Evolutionary conservation across 345 rosid species (phyloP).

Genomic region (Lagerstroemia speciosa): DNA sequence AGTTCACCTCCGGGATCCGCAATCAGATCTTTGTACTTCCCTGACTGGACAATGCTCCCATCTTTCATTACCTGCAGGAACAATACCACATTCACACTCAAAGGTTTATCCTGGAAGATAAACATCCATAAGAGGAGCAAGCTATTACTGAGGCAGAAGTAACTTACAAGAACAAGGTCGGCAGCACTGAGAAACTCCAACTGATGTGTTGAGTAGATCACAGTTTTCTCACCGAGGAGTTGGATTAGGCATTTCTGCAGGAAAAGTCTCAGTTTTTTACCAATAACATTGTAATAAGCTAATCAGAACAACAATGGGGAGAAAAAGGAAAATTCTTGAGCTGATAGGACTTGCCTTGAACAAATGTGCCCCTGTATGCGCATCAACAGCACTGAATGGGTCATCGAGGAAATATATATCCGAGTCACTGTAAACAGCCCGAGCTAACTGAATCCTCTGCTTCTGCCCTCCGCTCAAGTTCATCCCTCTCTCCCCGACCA

Average conservation of each 20-base stretch:
- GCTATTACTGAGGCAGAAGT: background rate
- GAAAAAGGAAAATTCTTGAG: background rate
- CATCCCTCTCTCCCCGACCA: conserved; percentile 72
- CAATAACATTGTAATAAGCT: background rate
- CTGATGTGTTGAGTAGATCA: conserved; percentile 37
- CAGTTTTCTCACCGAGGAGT: conserved; percentile 23
- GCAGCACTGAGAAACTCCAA: conserved; percentile 29
- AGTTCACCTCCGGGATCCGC: too few species aligned
- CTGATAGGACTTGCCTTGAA: conserved; percentile 30
- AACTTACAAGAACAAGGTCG: conserved; percentile 30
- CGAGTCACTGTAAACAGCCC: conserved; percentile 55
- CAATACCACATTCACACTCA: too few species aligned
- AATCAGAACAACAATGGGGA: background rate
- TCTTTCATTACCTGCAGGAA: conserved; percentile 28
- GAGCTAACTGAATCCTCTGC: conserved; percentile 71
- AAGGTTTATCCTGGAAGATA: too few species aligned
- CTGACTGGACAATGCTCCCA: conserved; percentile 24
- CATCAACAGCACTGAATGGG: conserved; percentile 81
- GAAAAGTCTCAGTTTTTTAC: background rate
- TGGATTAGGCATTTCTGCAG: conserved; percentile 28
- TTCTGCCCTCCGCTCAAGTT: conserved; percentile 86
- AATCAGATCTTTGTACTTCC: conserved; percentile 20
- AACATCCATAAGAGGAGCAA: too few species aligned
- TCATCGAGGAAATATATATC: conserved; percentile 73
- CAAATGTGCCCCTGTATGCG: conserved; percentile 58